A percentile compares a stretch with the other conserved stretches of the same genome.
Evolutionary conservation across 2,329 filamentous ascomycete species (phyloP).

Genomic region (Ascosphaera apis): DNA sequence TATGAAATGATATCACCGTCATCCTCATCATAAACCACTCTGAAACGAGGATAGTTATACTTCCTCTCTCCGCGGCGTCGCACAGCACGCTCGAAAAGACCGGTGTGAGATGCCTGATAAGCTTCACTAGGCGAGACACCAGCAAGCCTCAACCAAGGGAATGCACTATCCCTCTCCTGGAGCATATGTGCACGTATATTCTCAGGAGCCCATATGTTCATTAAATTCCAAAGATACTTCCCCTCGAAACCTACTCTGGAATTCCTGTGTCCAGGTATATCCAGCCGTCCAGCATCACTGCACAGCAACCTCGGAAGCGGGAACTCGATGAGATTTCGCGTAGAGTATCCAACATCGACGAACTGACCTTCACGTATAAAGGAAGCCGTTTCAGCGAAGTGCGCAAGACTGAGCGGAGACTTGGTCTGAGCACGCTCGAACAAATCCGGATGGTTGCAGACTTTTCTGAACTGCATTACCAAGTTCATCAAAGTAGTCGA

Average conservation of each 20-base stretch:
- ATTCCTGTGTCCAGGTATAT: conserved; percentile 53
- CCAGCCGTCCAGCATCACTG: conserved; percentile 52
- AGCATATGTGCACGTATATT: conserved; percentile 44
- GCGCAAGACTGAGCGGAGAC: conserved; percentile 61
- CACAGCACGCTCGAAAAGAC: conserved; percentile 51
- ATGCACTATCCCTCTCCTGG: conserved; percentile 29
- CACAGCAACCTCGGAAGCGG: conserved; percentile 61
- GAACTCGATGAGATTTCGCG: conserved; percentile 68
- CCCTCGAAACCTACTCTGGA: conserved; percentile 53
- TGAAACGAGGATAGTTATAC: conserved; percentile 41
- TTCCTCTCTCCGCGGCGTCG: conserved; percentile 25
- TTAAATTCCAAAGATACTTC: conserved; percentile 53
- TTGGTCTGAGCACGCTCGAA: conserved; percentile 79
- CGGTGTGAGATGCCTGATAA: conserved; percentile 42
- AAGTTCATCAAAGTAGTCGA: conserved; percentile 95
- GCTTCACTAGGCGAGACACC: conserved; percentile 54
- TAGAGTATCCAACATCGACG: conserved; percentile 66
- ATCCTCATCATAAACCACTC: conserved; percentile 40
- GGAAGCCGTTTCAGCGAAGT: conserved; percentile 84
- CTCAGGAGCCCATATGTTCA: conserved; percentile 78
- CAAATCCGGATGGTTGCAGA: conserved; percentile 93
- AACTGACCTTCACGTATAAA: conserved; percentile 74
- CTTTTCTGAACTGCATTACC: conserved; percentile 99
- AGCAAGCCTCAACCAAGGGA: conserved; percentile 78
- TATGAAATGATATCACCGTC: conserved; percentile 41